A percentile compares a stretch with the other conserved stretches of the same genome.
phyloP scores from a whole-genome alignment of 495 filamentous ascomycete genomes.

The Rostrohypoxylon terebratum region DNA sequence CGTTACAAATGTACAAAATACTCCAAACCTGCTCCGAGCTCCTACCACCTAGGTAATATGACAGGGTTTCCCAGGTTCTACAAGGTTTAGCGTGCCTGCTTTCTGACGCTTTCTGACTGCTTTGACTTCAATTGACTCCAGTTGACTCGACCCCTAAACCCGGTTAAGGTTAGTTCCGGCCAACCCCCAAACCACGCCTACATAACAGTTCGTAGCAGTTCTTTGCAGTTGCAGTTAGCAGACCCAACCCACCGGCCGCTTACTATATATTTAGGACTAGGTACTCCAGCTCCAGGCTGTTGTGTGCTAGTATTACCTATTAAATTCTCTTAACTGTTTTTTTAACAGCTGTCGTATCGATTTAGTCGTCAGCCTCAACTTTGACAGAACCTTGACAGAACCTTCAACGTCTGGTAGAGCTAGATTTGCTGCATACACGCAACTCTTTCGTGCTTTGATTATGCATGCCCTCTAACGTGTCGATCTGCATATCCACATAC shows the following conservation, averaged over 20 bases:
- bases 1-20: background rate
- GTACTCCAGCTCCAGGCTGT: too few species aligned
- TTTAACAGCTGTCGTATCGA: background rate
- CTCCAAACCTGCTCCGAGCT: background rate
- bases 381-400: slow-evolving; percentile 1
- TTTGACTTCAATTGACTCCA: background rate
- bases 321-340: background rate
- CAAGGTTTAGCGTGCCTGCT: background rate
- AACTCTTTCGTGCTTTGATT: background rate
- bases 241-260: slow-evolving; percentile 11
- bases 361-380: background rate
- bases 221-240: background rate
- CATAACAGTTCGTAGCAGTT: background rate
- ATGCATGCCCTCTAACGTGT: background rate
- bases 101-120: background rate
- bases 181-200: slow-evolving; percentile 8
- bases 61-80: background rate
- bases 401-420: background rate
- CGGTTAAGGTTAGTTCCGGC: background rate
- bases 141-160: background rate
- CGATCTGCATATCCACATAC: background rate
- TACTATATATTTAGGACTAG: slow-evolving; percentile 10
- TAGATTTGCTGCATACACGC: background rate
- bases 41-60: too few species aligned
- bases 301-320: background rate